These are phyloP conservation scores for Ogataea saltuana DNA, from an alignment of 805 yeast species.

Conservation along the genomic window DNA sequence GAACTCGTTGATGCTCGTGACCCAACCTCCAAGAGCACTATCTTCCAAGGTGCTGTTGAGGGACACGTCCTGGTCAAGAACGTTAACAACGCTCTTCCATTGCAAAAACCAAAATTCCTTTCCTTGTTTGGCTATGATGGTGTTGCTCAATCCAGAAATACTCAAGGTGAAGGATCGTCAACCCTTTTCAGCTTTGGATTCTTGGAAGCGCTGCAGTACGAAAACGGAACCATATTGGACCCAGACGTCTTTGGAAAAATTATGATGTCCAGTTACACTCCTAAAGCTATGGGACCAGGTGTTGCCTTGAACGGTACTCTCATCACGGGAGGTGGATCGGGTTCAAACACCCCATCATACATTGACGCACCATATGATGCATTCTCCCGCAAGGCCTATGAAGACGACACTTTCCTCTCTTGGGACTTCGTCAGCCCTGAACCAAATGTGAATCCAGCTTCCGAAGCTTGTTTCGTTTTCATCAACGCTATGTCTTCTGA, in stretches of 20 bases:
- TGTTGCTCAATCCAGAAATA: conserved; percentile 5
- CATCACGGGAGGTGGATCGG: conserved; percentile 67
- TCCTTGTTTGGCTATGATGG: conserved; percentile 22
- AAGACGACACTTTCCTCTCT: conserved; percentile 17
- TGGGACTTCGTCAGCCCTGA: conserved; percentile 38
- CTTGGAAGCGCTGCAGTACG: conserved; percentile 7
- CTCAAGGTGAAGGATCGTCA: conserved; percentile 1
- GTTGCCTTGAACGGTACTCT: conserved; percentile 48
- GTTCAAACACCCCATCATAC: conserved; percentile 55
- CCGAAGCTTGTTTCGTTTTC: conserved; percentile 53
- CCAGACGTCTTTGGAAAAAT: background rate
- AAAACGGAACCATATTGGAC: conserved; percentile 14
- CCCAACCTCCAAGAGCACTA: conserved; percentile 47
- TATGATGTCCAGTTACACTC: conserved; percentile 11
- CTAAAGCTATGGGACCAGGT: conserved; percentile 13
- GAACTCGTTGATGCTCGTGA: conserved; percentile 56
- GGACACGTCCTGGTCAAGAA: conserved; percentile 59
- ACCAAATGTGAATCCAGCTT: conserved; percentile 45
- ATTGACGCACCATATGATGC: conserved; percentile 62
- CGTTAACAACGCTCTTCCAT: conserved; percentile 51
- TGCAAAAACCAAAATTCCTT: conserved; percentile 51
- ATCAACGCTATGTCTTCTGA: conserved; percentile 60
- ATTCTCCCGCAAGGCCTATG: conserved; percentile 44
- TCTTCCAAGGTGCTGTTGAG: conserved; percentile 56
- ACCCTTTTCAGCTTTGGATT: conserved; percentile 14